Evolutionary conservation across 495 filamentous ascomycete species (phyloP).

Genomic region (Entonaema liquescens): DNA sequence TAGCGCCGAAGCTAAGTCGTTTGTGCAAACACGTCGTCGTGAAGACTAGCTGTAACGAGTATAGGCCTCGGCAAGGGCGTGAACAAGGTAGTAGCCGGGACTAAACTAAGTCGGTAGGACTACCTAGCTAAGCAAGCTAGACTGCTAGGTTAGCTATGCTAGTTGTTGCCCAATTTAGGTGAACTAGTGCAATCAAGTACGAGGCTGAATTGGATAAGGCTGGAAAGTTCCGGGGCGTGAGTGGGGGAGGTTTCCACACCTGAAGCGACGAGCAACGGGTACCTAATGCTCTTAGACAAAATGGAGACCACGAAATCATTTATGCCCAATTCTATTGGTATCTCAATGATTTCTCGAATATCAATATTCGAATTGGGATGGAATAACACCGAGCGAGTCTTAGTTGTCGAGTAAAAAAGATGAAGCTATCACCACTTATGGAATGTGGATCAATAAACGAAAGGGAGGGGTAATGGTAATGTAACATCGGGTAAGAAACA

Average conservation of each 20-base stretch:
- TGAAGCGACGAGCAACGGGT: too few relatives aligned
- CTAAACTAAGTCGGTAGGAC: too few relatives aligned
- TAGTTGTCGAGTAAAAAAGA: too few relatives aligned
- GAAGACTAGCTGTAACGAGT: not conserved
- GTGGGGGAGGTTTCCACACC: too few relatives aligned
- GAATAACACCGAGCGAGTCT: too few relatives aligned
- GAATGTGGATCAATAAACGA: not conserved
- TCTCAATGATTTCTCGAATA: too few relatives aligned
- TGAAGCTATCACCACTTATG: not conserved
- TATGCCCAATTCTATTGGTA: not conserved
- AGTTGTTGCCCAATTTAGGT: too few relatives aligned
- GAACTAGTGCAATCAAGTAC: not conserved
- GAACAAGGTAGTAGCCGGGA: not conserved
- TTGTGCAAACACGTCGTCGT: slow-evolving; percentile 3
- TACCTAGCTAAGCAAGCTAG: too few relatives aligned
- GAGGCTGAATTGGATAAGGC: slow-evolving; percentile 2
- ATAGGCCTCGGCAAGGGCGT: not conserved
- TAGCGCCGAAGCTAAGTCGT: not conserved
- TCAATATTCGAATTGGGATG: not conserved
- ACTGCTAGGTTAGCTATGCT: too few relatives aligned
- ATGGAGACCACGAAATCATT: not conserved
- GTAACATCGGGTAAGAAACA: not conserved
- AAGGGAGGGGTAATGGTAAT: not conserved
- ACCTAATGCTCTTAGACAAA: too few relatives aligned
- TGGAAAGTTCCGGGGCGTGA: not conserved